Percentiles rank a stretch among this genome's conserved stretches.
phyloP scores from a whole-genome alignment of 768 basidiomycete species.

The Psilocybe cyanescens region DNA sequence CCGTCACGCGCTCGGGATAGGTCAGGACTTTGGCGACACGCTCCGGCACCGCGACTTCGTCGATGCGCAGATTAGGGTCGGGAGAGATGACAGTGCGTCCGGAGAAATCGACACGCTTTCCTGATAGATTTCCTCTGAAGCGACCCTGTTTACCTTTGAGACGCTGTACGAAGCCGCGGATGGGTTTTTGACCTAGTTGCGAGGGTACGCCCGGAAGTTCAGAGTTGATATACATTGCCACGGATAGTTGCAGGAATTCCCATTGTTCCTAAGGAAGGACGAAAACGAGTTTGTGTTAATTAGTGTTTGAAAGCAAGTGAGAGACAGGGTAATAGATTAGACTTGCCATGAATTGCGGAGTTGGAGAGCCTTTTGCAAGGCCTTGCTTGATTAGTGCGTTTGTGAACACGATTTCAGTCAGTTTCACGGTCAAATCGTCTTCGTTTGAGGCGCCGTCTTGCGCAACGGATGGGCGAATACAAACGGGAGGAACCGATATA shows the following conservation, averaged over 20 bases:
- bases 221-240: slow-evolving; percentile 98
- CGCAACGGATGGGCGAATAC: slow-evolving; percentile 95
- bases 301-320: background rate
- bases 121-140: slow-evolving; percentile 96
- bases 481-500: slow-evolving; percentile 96
- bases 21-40: slow-evolving; percentile 94
- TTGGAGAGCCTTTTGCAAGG: slow-evolving; percentile 85
- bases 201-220: slow-evolving; percentile 93
- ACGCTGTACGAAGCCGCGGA: slow-evolving; percentile 96
- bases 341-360: slow-evolving; percentile 84
- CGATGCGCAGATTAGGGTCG: slow-evolving; percentile 97
- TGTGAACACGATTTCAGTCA: slow-evolving; percentile 95
- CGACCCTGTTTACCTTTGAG: slow-evolving; percentile 99
- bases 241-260: slow-evolving; percentile 94
- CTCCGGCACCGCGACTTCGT: slow-evolving; percentile 97
- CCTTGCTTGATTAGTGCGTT: slow-evolving; percentile 93
- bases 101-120: slow-evolving; percentile 99
- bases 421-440: slow-evolving; percentile 96
- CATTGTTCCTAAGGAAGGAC: slow-evolving; percentile 79
- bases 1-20: slow-evolving; percentile 94
- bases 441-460: slow-evolving; percentile 99
- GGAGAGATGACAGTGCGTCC: slow-evolving; percentile 98
- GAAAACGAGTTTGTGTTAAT: background rate
- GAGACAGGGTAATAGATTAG: background rate
- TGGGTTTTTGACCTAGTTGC: slow-evolving; percentile 89